Conservation (phyloP, 164 flowering plant genomes). For the Amborella trichopoda region DNA sequence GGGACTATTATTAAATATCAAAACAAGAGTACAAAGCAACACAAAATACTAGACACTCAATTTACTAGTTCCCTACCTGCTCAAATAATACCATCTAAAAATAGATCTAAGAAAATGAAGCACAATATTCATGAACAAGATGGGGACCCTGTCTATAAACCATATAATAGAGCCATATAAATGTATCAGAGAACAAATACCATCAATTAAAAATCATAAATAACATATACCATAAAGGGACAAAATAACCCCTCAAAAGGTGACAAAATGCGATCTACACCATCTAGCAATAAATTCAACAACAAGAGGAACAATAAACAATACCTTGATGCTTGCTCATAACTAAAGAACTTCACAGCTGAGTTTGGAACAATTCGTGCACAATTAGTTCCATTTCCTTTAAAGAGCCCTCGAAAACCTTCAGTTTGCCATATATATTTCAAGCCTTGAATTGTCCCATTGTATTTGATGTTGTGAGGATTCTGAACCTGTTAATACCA, state of each 20-base stretch:
- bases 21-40: no score
- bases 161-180: no score
- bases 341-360: slow-evolving; percentile 95
- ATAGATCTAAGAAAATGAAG: no score
- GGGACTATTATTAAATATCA: no score
- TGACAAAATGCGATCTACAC: background rate
- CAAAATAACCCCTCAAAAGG: background rate
- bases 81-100: no score
- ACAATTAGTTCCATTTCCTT: slow-evolving; percentile 97
- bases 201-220: no score
- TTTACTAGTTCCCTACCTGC: no score
- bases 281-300: background rate
- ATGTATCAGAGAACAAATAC: no score
- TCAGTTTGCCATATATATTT: slow-evolving; percentile 90
- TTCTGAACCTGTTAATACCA: slow-evolving; percentile 67
- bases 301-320: background rate
- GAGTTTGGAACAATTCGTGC: slow-evolving; percentile 96
- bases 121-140: no score
- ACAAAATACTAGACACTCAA: no score
- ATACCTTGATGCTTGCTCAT: slow-evolving; percentile 91
- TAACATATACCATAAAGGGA: no score
- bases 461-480: slow-evolving; percentile 81
- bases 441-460: slow-evolving; percentile 88
- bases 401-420: slow-evolving; percentile 83
- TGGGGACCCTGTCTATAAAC: no score